Conservation (phyloP, 176 grass and related monocot species). For the Carex pumila region DNA sequence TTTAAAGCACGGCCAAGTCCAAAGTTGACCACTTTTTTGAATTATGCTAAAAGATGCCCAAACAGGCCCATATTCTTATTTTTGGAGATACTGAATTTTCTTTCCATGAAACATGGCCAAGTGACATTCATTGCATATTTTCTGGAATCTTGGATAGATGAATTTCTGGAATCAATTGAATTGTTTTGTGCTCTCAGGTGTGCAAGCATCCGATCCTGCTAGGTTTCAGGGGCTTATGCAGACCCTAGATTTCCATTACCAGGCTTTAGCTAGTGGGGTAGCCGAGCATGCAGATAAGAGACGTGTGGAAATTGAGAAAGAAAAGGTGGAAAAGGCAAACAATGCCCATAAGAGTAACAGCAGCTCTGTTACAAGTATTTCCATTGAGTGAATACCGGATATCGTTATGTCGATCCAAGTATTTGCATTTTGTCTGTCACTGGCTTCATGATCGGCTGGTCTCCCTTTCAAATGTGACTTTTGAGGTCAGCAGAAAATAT, state of each 20-base stretch:
- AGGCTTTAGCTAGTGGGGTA: slow-evolving; percentile 65
- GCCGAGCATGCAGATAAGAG: slow-evolving; percentile 72
- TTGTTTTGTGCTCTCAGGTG: slow-evolving; percentile 29
- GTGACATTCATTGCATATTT: background rate
- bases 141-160: background rate
- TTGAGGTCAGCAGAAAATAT: background rate
- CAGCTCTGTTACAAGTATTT: too few species aligned
- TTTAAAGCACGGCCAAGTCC: background rate
- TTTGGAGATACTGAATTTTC: background rate
- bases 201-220: slow-evolving; percentile 48
- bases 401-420: background rate
- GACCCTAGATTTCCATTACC: slow-evolving; percentile 69
- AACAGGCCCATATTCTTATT: background rate
- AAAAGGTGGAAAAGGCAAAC: slow-evolving; percentile 59
- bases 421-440: slow-evolving; percentile 27
- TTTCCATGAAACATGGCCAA: background rate
- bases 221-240: slow-evolving; percentile 78
- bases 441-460: background rate
- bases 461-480: background rate
- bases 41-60: background rate
- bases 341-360: slow-evolving; percentile 2
- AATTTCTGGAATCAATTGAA: background rate
- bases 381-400: background rate
- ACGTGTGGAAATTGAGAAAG: slow-evolving; percentile 65
- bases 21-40: background rate